Percentiles rank a stretch among this genome's conserved stretches.
Conservation (phyloP, 805 yeast species). For the Myxozyma kluyveri region DNA sequence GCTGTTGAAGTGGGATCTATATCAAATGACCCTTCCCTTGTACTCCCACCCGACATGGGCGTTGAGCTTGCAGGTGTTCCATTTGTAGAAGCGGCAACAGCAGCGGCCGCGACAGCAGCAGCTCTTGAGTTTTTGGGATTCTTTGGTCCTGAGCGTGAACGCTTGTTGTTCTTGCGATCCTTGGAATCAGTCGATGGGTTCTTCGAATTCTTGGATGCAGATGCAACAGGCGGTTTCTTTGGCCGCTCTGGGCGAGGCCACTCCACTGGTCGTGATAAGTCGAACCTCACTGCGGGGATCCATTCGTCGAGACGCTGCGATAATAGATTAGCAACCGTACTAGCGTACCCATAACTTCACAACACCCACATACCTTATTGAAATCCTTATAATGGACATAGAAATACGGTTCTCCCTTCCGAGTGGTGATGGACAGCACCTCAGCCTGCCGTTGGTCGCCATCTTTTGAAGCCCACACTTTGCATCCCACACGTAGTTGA, state of each 20-base stretch:
- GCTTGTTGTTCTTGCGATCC: slow-evolving; percentile 24
- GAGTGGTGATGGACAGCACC: slow-evolving; percentile 68
- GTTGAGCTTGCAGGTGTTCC: background rate
- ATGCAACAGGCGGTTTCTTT: slow-evolving; percentile 43
- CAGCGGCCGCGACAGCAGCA: slow-evolving; percentile 5
- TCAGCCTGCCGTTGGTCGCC: slow-evolving; percentile 80
- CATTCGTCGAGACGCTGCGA: slow-evolving; percentile 83
- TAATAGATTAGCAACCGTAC: background rate
- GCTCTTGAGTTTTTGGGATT: slow-evolving; percentile 34
- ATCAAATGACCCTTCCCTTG: background rate
- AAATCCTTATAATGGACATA: slow-evolving; percentile 94
- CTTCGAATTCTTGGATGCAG: slow-evolving; percentile 31
- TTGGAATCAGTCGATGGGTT: slow-evolving; percentile 13
- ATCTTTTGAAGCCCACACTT: slow-evolving; percentile 78
- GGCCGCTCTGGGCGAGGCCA: slow-evolving; percentile 61
- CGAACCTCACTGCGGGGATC: slow-evolving; percentile 72
- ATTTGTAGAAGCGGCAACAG: slow-evolving; percentile 11
- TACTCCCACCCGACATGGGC: background rate
- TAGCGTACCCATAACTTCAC: background rate
- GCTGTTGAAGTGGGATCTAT: slow-evolving; percentile 15
- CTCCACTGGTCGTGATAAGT: slow-evolving; percentile 64
- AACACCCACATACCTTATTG: slow-evolving; percentile 52
- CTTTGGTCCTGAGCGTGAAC: slow-evolving; percentile 34
- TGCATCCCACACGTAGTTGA: slow-evolving; percentile 59
- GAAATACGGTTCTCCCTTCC: slow-evolving; percentile 74